Conservation (phyloP, 148 eudicot species). For the Agrostemma githago region DNA sequence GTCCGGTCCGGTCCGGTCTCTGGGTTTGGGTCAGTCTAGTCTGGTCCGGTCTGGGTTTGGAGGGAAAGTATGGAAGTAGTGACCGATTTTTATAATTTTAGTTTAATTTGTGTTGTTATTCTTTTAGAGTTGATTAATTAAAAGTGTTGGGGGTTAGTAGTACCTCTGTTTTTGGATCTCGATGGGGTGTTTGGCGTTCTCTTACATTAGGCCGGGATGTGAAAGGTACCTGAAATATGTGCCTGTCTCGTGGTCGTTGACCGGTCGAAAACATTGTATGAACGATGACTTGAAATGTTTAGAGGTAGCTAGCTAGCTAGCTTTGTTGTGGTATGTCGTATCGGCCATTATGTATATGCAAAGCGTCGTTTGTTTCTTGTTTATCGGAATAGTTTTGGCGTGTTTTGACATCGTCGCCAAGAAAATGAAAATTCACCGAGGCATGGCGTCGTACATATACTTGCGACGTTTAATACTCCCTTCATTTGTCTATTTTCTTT, state of each 20-base stretch:
- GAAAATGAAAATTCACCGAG: no score
- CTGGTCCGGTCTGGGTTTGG: no score
- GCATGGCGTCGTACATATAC: neutral
- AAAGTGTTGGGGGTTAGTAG: slow-evolving; percentile 1
- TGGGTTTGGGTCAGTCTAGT: no score
- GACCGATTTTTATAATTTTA: neutral
- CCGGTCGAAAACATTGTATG: neutral
- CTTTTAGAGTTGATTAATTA: neutral
- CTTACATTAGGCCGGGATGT: slow-evolving; percentile 3
- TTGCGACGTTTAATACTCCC: no score
- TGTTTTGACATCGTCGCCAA: no score
- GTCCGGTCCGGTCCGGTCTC: no score
- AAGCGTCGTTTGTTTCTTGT: neutral
- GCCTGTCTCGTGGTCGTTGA: neutral
- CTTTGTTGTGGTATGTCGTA: neutral
- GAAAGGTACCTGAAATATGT: neutral
- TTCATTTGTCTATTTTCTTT: no score
- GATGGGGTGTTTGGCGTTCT: neutral
- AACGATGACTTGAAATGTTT: neutral
- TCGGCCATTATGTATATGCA: neutral
- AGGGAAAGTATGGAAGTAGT: neutral
- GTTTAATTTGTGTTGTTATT: slow-evolving; percentile 1
- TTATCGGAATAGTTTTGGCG: neutral
- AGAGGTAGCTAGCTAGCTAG: neutral
- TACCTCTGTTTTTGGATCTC: slow-evolving; percentile 12